phyloP scores from a whole-genome alignment of 2,329 filamentous ascomycete genomes.

The Neonectria neomacrospora region DNA sequence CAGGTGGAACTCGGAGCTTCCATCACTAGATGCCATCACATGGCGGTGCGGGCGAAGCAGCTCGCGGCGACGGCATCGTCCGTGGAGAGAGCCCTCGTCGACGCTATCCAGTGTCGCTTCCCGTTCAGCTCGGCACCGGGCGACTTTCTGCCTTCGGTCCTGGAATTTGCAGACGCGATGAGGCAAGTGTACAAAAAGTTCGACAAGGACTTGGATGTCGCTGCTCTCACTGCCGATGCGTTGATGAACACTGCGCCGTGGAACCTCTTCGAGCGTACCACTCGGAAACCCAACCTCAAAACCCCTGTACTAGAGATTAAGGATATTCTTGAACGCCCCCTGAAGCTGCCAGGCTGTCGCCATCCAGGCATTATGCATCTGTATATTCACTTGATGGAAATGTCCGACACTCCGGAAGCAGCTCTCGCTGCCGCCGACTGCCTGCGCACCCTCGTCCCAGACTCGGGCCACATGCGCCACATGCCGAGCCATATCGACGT shows the following conservation, averaged over 20 bases:
- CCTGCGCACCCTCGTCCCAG: conserved; percentile 73
- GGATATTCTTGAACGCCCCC: conserved; percentile 53
- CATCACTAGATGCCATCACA: conserved; percentile 5
- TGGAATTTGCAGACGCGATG: conserved; percentile 54
- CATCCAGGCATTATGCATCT: conserved; percentile 78
- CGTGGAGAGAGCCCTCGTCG: conserved; percentile 69
- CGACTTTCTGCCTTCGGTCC: conserved; percentile 58
- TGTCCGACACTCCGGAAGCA: conserved; percentile 73
- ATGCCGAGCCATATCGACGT: conserved; percentile 82
- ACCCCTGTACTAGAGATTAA: conserved; percentile 47
- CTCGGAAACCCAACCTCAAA: conserved; percentile 42
- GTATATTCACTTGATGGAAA: conserved; percentile 83
- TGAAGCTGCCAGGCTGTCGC: conserved; percentile 52
- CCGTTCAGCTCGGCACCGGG: conserved; percentile 53
- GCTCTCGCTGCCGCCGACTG: conserved; percentile 70
- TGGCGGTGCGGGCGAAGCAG: conserved; percentile 3
- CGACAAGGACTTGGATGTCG: conserved; percentile 53
- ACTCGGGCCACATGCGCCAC: conserved; percentile 76
- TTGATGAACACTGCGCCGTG: conserved; percentile 62
- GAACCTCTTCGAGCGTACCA: conserved; percentile 56
- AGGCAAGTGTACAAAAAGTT: conserved; percentile 48
- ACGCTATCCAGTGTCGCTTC: conserved; percentile 70
- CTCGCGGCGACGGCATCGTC: background rate
- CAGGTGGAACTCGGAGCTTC: conserved; percentile 24
- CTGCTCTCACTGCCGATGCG: conserved; percentile 54